Base-by-base conservation (phyloP, 768 basidiomycete species). In the Pleurotus pulmonarius region DNA sequence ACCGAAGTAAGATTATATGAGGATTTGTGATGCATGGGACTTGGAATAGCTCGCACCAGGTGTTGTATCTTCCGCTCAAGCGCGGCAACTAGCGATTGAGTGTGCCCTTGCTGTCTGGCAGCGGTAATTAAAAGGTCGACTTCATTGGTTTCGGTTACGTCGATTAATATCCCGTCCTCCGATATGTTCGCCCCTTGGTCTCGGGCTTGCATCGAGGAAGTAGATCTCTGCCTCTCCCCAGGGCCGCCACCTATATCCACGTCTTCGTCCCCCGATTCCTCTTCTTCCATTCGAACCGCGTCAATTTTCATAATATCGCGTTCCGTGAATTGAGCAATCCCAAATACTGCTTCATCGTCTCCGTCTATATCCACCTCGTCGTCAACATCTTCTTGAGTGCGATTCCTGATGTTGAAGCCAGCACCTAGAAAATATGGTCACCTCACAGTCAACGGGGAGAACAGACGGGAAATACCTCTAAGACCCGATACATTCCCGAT, bases 341-440 rank as follows among this genome's bases (percentile, higher is more conserved):
- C 90, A 63, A 83, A 93, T 1, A 78, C 63, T 3, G 65, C 78
- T 55, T 83, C 77, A 64, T 90, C 90, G 55, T 88, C 88, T 2
- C 90, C 90, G 56, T 91, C 90, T 8, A 92, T 74, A 56, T 93
- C 91, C 8, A 92, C 75, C 46, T 91, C 90, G 15, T 88, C 90
- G 26, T 93, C 91, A 2, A 88, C 78, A 57, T 91, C 89, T 58
- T 77, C 72, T 15, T 78, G 74, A n/a, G 75, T 67, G 22, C 70
- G 72, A 58, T 82, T 73, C 40, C 87, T 83, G 7, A 83, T 77
- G 56, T 83, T 77, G 65, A 92, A 90, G n/a, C 91, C 91, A 5
- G 83, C 81, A 11, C 88, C 89, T 86, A 59, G 22, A n/a, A 58
- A 16, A 41, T 11, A 11, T 8, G 29, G 49, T 20, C 8, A 39